phyloP scores from a whole-genome alignment of 495 filamentous ascomycete genomes.

The Polyplosphaeria fusca region DNA sequence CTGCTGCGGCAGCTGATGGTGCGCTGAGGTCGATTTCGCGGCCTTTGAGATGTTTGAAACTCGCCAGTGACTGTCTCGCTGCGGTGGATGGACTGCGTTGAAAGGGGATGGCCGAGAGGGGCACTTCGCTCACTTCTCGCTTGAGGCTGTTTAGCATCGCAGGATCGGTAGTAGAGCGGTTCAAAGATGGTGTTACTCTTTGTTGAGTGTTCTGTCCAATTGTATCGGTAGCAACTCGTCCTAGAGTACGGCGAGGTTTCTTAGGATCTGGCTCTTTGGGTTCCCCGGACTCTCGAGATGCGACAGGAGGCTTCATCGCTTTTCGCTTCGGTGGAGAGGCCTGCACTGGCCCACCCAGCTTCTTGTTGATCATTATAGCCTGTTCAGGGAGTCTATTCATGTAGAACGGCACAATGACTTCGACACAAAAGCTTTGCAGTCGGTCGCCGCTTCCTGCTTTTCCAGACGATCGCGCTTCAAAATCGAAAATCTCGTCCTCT shows the following conservation, averaged over 20 bases:
- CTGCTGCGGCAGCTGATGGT: conserved; percentile 55
- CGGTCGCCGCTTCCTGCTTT: conserved; percentile 45
- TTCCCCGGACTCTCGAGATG: conserved; percentile 51
- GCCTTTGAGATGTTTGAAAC: conserved; percentile 55
- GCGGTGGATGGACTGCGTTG: conserved; percentile 40
- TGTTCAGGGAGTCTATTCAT: conserved; percentile 76
- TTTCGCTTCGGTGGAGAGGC: conserved; percentile 60
- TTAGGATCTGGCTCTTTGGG: conserved; percentile 51
- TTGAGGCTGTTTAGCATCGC: conserved; percentile 54
- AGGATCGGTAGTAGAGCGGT: conserved; percentile 66
- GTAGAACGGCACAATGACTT: conserved; percentile 93
- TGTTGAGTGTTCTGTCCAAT: conserved; percentile 37
- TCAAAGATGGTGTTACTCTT: conserved; percentile 47
- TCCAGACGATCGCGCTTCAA: conserved; percentile 32
- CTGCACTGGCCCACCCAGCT: conserved; percentile 73
- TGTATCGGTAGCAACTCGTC: conserved; percentile 68
- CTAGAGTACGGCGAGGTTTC: conserved; percentile 56
- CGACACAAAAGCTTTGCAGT: conserved; percentile 77
- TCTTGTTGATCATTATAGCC: conserved; percentile 75
- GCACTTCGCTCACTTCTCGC: conserved; percentile 61
- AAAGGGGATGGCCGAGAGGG: conserved; percentile 51
- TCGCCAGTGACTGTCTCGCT: conserved; percentile 30
- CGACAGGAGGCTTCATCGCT: conserved; percentile 41
- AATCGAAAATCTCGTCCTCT: conserved; percentile 44
- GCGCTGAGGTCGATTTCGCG: conserved; percentile 67